Percentiles rank a stretch among this genome's conserved stretches.
These are phyloP conservation scores for Smallanthus sonchifolius DNA, from an alignment of 129 eudicot genomes.

Conservation along the genomic window DNA sequence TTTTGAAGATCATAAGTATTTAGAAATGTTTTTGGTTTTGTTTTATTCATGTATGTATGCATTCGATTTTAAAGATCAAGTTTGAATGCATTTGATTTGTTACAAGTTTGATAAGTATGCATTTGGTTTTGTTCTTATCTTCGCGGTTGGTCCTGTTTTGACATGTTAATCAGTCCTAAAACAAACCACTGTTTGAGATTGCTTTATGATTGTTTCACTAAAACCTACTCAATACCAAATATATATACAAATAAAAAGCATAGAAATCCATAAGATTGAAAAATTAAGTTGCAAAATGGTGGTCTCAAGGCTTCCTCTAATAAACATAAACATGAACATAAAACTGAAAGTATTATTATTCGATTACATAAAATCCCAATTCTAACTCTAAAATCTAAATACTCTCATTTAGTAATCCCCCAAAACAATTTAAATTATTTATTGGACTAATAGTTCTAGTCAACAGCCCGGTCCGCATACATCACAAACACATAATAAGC, in stretches of 20 bases:
- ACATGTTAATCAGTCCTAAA: no score
- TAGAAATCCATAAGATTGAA: background rate
- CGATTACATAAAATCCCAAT: constrained; percentile 3
- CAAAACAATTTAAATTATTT: constrained; percentile 16
- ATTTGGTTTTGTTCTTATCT: no score
- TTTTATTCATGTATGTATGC: no score
- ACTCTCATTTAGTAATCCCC: constrained; percentile 14
- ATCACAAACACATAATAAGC: constrained; percentile 37
- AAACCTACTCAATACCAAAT: background rate
- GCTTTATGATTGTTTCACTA: background rate
- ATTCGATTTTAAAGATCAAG: no score
- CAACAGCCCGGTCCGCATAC: constrained; percentile 34
- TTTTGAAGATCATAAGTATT: no score
- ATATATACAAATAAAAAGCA: background rate
- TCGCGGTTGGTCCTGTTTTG: no score
- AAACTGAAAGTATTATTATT: background rate
- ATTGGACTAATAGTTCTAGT: background rate
- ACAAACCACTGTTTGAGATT: no score
- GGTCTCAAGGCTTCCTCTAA: background rate
- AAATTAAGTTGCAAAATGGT: background rate
- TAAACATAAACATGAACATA: background rate
- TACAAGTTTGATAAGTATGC: no score
- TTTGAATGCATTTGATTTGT: no score
- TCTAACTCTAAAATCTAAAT: background rate
- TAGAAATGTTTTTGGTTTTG: no score